Percentiles rank a stretch among this genome's conserved stretches.
These are phyloP conservation scores for Schoenoplectus tabernaemontani DNA, from an alignment of 202 grass and related monocot species.

Conservation along the genomic window DNA sequence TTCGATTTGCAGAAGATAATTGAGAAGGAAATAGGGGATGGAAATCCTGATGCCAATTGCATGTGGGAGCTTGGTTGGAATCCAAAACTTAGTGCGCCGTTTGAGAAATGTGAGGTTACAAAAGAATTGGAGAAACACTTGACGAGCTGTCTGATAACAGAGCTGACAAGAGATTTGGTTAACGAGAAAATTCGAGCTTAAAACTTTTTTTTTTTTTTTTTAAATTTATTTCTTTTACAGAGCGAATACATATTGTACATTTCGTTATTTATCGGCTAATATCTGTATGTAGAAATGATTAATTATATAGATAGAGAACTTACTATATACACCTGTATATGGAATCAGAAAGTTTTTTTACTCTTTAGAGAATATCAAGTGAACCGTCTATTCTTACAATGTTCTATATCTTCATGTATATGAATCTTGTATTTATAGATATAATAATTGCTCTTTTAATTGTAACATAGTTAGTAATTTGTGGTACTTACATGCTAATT, in stretches of 20 bases:
- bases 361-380: too few species aligned
- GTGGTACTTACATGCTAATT: too few species aligned
- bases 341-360: too few species aligned
- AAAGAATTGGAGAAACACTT: constrained; percentile 73
- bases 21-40: constrained; percentile 41
- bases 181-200: constrained; percentile 11
- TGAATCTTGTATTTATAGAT: too few species aligned
- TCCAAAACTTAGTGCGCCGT: neutral
- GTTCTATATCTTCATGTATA: too few species aligned
- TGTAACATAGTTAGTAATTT: too few species aligned
- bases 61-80: constrained; percentile 82
- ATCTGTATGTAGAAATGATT: neutral
- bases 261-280: constrained; percentile 1
- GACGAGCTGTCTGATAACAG: constrained; percentile 59
- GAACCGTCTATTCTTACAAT: too few species aligned
- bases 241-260: neutral
- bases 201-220: neutral
- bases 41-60: constrained; percentile 58
- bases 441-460: too few species aligned
- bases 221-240: neutral
- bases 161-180: constrained; percentile 59
- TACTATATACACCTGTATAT: too few species aligned
- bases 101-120: constrained; percentile 44
- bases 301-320: too few species aligned
- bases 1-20: constrained; percentile 35